These are phyloP conservation scores for Elongisporangium prolatum DNA, from an alignment of 352 stramenopile species.

Conservation along the genomic window DNA sequence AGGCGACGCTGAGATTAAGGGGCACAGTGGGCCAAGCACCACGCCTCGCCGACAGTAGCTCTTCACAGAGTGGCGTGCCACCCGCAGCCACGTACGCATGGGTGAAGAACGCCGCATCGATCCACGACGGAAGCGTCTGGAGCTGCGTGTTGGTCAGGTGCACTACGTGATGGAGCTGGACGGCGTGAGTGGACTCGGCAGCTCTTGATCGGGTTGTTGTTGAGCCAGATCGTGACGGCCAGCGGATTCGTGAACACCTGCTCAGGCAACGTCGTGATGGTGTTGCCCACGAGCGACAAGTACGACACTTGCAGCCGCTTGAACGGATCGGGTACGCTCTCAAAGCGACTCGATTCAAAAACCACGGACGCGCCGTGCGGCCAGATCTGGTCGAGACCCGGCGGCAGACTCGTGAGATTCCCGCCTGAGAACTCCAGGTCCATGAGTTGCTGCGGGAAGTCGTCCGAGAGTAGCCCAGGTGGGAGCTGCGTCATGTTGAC, in stretches of 20 bases:
- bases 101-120: constrained; percentile 7
- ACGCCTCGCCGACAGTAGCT: constrained; percentile 2
- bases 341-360: constrained; percentile 19
- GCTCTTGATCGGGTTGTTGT: constrained; percentile 14
- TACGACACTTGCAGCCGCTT: constrained; percentile 13
- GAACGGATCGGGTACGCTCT: constrained; percentile 9
- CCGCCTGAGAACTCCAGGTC: constrained; percentile 38
- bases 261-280: constrained; percentile 6
- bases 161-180: constrained; percentile 7
- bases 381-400: constrained; percentile 29
- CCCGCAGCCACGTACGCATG: background rate
- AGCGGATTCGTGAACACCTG: constrained; percentile 9
- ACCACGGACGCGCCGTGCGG: constrained; percentile 4
- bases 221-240: constrained; percentile 12
- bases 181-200: constrained; percentile 10
- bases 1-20: background rate
- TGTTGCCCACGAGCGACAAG: constrained; percentile 19
- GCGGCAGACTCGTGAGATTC: constrained; percentile 27
- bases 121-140: constrained; percentile 4
- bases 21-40: background rate
- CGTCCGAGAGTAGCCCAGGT: constrained; percentile 18
- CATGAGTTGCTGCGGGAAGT: constrained; percentile 23
- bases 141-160: constrained; percentile 6
- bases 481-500: constrained; percentile 36
- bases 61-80: constrained; percentile 6